Evolutionary conservation across 805 yeast species (phyloP).

Genomic region (Isabelozyma gotoi): DNA sequence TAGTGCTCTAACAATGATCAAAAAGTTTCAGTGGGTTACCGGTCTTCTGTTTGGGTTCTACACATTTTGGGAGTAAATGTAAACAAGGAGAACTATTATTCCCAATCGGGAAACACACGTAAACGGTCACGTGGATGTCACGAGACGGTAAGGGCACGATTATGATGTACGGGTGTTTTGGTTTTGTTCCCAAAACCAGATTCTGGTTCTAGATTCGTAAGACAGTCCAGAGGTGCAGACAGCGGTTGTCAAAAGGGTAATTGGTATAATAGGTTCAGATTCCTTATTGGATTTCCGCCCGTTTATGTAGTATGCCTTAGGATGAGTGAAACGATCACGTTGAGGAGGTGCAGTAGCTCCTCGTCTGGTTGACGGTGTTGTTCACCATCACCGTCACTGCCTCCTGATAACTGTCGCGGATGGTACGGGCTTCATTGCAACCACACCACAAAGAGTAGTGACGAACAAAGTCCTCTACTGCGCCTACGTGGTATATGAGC

Average conservation of each 20-base stretch:
- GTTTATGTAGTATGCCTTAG: too few species aligned
- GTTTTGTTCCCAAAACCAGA: too few species aligned
- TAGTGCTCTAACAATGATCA: neutral
- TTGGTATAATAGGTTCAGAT: too few species aligned
- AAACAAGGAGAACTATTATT: neutral
- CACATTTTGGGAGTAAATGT: neutral
- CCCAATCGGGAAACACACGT: neutral
- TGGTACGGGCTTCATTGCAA: neutral
- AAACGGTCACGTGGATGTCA: neutral
- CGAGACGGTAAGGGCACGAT: neutral
- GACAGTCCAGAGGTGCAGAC: too few species aligned
- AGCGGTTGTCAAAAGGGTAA: too few species aligned
- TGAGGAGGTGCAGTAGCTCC: too few species aligned
- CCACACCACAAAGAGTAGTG: neutral
- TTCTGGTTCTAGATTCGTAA: too few species aligned
- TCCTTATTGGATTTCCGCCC: too few species aligned
- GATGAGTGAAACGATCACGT: too few species aligned
- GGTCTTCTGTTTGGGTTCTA: neutral
- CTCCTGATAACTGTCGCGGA: neutral
- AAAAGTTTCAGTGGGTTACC: neutral
- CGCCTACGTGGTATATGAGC: neutral
- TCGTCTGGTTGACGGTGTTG: neutral
- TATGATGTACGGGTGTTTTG: neutral
- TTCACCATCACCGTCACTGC: neutral
- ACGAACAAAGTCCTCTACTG: neutral